phyloP scores from a whole-genome alignment of 805 yeast genomes.

The Pichia phayaonensis region DNA sequence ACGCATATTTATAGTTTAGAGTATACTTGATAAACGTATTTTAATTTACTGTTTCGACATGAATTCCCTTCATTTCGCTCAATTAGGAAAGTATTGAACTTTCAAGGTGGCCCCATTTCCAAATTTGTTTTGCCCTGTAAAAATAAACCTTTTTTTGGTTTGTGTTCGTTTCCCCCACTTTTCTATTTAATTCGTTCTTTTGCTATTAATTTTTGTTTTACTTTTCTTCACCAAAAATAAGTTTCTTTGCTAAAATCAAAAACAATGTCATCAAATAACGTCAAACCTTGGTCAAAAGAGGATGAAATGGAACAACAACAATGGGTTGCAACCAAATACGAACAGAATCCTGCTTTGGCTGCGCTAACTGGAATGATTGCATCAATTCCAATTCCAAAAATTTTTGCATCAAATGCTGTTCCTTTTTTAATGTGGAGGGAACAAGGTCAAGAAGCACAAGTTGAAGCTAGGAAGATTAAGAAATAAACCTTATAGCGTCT shows the following conservation, averaged over 20 bases:
- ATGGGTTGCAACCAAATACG: conserved; percentile 41
- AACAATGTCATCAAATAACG: conserved; percentile 3
- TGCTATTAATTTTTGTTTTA: background rate
- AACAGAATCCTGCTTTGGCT: conserved; percentile 48
- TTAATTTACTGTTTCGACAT: background rate
- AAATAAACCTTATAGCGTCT: too few species aligned
- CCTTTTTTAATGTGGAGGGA: conserved; percentile 47
- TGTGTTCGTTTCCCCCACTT: background rate
- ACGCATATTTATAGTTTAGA: background rate
- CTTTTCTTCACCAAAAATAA: background rate
- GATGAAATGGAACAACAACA: conserved; percentile 36
- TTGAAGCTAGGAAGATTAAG: conserved; percentile 12
- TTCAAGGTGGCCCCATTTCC: background rate
- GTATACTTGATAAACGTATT: background rate
- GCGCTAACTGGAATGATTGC: conserved; percentile 52
- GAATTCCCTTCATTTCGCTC: background rate
- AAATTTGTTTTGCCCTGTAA: background rate
- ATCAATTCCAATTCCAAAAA: conserved; percentile 49
- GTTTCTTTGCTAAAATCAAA: background rate
- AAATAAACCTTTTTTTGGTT: background rate
- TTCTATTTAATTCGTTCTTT: background rate
- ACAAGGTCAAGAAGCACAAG: conserved; percentile 27
- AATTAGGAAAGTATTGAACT: background rate
- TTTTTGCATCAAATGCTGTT: conserved; percentile 53
- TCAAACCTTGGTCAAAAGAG: conserved; percentile 23